Conservation (phyloP, 164 flowering plant species). For the Stephania japonica region DNA sequence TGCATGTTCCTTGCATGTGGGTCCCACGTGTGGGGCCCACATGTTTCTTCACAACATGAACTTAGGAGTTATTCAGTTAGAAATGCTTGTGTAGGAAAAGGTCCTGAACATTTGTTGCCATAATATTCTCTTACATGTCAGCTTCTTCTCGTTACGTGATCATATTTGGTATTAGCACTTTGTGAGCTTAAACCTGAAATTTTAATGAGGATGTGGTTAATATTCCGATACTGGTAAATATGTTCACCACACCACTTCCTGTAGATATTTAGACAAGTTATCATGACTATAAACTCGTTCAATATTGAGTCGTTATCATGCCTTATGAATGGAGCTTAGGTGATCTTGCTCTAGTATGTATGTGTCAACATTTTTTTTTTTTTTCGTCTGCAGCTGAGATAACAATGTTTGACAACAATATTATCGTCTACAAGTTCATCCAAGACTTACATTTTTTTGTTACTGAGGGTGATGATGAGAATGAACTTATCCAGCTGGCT, state of each 20-base stretch:
- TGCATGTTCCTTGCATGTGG: too few relatives aligned
- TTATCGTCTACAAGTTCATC: slow-evolving; percentile 40
- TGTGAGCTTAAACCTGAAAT: neutral
- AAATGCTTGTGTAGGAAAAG: neutral
- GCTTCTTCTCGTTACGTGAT: neutral
- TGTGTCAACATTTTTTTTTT: slow-evolving; percentile 5
- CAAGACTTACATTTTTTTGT: slow-evolving; percentile 49
- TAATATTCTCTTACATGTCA: neutral
- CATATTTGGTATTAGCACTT: neutral
- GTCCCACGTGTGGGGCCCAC: too few relatives aligned
- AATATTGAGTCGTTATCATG: neutral
- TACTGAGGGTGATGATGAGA: slow-evolving; percentile 53
- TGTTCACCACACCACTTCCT: neutral
- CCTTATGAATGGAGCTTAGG: neutral
- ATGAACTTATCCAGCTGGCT: slow-evolving; percentile 40
- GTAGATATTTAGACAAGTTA: neutral
- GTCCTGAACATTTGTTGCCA: neutral
- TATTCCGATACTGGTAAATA: neutral
- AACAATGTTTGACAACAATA: slow-evolving; percentile 36
- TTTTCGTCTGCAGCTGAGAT: slow-evolving; percentile 48
- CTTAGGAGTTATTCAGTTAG: neutral
- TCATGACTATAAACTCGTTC: neutral
- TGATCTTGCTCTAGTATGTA: neutral
- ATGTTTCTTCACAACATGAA: too few relatives aligned
- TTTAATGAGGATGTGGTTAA: neutral